Evolutionary conservation across 805 yeast genomes (phyloP).

Genomic region (Tetrapisispora nanseiensis): DNA sequence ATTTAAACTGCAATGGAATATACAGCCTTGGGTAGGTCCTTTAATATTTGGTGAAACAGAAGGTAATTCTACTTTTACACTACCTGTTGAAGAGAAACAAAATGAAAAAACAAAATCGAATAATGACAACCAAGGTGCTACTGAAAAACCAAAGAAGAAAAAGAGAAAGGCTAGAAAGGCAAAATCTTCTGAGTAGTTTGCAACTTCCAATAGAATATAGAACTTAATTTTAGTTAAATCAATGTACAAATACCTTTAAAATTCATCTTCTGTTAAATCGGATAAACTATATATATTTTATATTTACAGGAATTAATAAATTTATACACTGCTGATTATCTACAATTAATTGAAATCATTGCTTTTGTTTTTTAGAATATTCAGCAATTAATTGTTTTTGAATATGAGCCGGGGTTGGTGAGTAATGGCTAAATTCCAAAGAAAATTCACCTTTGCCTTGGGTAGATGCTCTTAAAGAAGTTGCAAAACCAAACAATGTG

Average conservation of each 20-base stretch:
- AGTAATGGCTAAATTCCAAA: conserved; percentile 85
- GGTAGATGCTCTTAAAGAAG: conserved; percentile 88
- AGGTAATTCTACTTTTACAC: conserved; percentile 13
- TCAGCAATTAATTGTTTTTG: conserved; percentile 87
- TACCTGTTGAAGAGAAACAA: conserved; percentile 4
- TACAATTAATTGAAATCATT: conserved; percentile 3
- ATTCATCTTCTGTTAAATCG: not conserved
- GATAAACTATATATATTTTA: not conserved
- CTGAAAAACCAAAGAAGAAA: conserved; percentile 1
- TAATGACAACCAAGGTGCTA: not conserved
- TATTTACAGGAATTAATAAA: conserved; percentile 3
- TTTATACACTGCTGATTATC: not conserved
- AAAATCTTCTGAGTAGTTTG: not conserved
- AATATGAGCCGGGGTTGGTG: conserved; percentile 82
- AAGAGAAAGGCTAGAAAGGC: conserved; percentile 3
- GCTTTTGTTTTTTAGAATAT: conserved; percentile 48
- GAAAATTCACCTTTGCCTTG: conserved; percentile 99
- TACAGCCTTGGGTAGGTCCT: conserved; percentile 86
- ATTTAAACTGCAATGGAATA: conserved; percentile 74
- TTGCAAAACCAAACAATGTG: conserved; percentile 92
- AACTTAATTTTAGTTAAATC: not conserved
- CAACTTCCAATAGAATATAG: too few relatives aligned
- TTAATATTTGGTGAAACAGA: conserved; percentile 54
- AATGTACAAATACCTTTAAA: not conserved
- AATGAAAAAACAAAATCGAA: not conserved